Evolutionary conservation across 345 rosid species (phyloP).

Genomic region (Corchorus olitorius): DNA sequence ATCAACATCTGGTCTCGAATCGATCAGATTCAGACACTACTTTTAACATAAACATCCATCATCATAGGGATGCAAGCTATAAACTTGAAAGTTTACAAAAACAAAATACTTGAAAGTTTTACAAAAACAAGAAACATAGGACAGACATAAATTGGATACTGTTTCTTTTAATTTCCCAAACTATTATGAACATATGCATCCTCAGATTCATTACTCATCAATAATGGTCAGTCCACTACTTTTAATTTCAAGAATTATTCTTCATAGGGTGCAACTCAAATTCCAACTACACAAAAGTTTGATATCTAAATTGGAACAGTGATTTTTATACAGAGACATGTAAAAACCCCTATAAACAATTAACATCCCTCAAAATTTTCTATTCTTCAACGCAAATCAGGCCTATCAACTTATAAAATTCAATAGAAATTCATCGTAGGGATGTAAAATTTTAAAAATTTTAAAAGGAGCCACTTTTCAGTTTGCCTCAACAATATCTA

Average conservation of each 20-base stretch:
- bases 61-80: slow-evolving; percentile 11
- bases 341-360: not conserved
- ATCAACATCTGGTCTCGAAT: not conserved
- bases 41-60: slow-evolving; percentile 5
- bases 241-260: not conserved
- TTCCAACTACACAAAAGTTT: not conserved
- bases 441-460: not conserved
- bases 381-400: not conserved
- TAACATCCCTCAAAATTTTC: not conserved
- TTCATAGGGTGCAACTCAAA: slow-evolving; percentile 5
- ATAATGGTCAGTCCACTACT: slow-evolving; percentile 9
- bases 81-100: not conserved
- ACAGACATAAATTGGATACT: not conserved
- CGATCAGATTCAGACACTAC: slow-evolving; percentile 15
- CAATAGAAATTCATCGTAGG: not conserved
- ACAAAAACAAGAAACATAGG: not conserved
- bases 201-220: slow-evolving; percentile 11
- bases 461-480: not conserved
- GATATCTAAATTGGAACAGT: no score
- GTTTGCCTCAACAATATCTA: not conserved
- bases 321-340: not conserved
- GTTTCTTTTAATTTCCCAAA: not conserved
- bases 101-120: not conserved
- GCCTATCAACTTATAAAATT: not conserved
- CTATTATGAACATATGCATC: not conserved